Base-by-base conservation (phyloP, 148 eudicot species). In the Arbutus unedo region DNA sequence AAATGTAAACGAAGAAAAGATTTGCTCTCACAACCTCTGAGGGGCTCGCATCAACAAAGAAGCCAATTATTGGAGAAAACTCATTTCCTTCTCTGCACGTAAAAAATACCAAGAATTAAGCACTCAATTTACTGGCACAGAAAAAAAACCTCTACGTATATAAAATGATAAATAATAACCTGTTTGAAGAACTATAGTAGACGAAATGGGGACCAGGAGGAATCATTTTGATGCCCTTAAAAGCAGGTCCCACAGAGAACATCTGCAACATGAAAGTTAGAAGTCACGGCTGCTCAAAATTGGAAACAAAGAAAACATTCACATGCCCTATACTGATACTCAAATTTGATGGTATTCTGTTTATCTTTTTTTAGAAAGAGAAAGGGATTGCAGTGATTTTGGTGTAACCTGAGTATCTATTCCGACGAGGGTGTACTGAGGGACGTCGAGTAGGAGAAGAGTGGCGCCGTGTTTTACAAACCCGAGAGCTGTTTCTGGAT, bases 221-320 rank as follows among this genome's bases (percentile, higher is more conserved):
- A 79, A 96, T 94, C 98, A 96, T 96, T 86, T 96, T 96, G 73
- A 96, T 91, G 74, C 99, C 99, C 87, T 87, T 94, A 83, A 96
- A 96, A 66, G 78, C 79, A 83, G 97, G 97, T 14, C 98, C 99
- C 7, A 88, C 90, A 0, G 92, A 93, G 85, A 91, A 93, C 88
- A 93, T 89, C 99, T 96, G 92, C 88, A 41, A 14, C 5, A 78
- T 4, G 11, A 70, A 55, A 77, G 50, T 67, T 38, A 47, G 81
- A 18, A 51, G 45, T 81, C 21, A 83, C 13, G 4, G 13, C 23
- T 67, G 59, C 6, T 15, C 19, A 66, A 53, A 57, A 54, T 78
- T 50, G 18, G 51, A 23, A 66, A 55, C 77, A 79, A 53, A 44
- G 74, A 66, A 47, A 57, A 8, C 55, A 56, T 6, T 47, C 3